Conservation (phyloP, 495 filamentous ascomycete species). For the Lophiostoma macrostomum region DNA sequence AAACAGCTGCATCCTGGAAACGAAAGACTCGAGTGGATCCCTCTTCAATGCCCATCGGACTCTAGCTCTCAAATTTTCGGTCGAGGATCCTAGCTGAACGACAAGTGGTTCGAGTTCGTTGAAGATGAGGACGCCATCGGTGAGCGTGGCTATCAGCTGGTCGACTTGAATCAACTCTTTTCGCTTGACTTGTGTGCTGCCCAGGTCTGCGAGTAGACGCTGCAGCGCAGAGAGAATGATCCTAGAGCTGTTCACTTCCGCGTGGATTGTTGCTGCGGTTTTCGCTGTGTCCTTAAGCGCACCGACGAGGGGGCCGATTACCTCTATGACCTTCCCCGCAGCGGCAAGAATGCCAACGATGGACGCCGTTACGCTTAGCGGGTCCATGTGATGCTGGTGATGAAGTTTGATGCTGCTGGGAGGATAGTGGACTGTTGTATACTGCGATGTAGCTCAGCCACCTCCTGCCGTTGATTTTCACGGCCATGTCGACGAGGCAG, state of each 20-base stretch:
- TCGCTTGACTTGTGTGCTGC: not conserved
- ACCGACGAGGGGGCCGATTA: conserved; percentile 1
- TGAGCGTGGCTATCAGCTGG: conserved; percentile 5
- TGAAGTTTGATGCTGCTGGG: no score
- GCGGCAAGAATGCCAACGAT: conserved; percentile 15
- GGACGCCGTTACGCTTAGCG: conserved; percentile 11
- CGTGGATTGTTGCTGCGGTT: not conserved
- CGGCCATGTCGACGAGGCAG: no score
- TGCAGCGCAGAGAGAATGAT: conserved; percentile 5
- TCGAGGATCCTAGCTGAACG: conserved; percentile 4
- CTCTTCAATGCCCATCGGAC: conserved; percentile 3
- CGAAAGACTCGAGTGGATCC: not conserved
- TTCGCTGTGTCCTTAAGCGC: not conserved
- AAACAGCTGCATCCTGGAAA: not conserved
- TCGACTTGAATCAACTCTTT: conserved; percentile 7
- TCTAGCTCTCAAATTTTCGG: not conserved
- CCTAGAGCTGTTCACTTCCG: not conserved
- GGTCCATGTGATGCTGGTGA: no score
- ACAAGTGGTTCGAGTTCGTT: conserved; percentile 1
- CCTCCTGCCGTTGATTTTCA: no score
- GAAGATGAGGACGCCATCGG: conserved; percentile 12
- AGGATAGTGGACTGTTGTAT: no score
- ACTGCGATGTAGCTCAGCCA: no score
- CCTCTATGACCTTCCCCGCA: conserved; percentile 6
- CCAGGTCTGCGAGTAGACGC: not conserved